Conservation (phyloP, 2,329 filamentous ascomycete genomes). For the Saccharata proteae region DNA sequence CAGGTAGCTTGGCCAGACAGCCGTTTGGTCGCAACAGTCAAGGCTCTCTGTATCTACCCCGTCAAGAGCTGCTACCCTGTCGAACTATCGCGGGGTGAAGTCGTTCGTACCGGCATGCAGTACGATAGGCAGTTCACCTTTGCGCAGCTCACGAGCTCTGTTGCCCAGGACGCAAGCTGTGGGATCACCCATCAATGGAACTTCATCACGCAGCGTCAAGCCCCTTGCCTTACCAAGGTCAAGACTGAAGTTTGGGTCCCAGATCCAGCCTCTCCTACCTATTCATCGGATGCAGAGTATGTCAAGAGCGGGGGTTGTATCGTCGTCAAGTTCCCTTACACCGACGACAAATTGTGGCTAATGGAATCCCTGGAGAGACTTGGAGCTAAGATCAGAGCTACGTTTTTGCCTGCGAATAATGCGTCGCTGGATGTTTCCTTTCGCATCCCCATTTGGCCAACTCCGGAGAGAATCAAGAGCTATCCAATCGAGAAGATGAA, state of each 20-base stretch:
- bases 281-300: conserved; percentile 36
- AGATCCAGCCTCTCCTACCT: conserved; percentile 44
- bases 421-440: conserved; percentile 40
- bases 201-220: conserved; percentile 58
- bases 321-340: conserved; percentile 52
- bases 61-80: conserved; percentile 72
- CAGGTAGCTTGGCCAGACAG: conserved; percentile 15
- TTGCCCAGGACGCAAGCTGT: conserved; percentile 23
- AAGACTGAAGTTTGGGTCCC: conserved; percentile 57
- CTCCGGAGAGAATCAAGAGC: conserved; percentile 42
- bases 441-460: conserved; percentile 53
- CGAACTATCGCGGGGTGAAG: conserved; percentile 52
- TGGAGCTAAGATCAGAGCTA: conserved; percentile 19
- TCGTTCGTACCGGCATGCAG: conserved; percentile 57
- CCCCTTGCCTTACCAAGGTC: conserved; percentile 59
- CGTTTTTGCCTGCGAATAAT: neutral
- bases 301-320: conserved; percentile 47
- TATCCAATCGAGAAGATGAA: conserved; percentile 51
- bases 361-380: conserved; percentile 20
- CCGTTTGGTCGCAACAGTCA: too few relatives aligned
- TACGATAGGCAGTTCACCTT: conserved; percentile 78
- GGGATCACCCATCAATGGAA: conserved; percentile 44
- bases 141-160: conserved; percentile 45
- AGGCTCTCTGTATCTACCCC: conserved; percentile 69
- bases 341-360: conserved; percentile 16